Percentiles rank a stretch among this genome's conserved stretches.
Conservation (phyloP, 2,329 filamentous ascomycete genomes). For the Elsinoe fawcettii region DNA sequence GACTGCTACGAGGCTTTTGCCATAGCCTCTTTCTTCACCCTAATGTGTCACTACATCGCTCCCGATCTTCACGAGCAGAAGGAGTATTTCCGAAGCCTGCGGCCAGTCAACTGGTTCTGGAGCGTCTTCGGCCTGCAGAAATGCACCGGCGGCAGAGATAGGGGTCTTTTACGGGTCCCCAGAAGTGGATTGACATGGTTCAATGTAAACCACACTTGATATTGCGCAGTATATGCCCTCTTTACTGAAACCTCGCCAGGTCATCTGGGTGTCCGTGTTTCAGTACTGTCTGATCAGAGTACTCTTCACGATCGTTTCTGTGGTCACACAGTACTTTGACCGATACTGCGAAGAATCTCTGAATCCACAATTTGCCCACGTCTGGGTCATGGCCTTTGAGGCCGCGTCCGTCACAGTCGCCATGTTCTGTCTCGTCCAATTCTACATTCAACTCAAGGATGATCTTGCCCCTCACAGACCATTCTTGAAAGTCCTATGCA, state of each 20-base stretch:
- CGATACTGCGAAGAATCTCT: conserved; percentile 73
- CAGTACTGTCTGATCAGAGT: conserved; percentile 81
- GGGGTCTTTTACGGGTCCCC: conserved; percentile 64
- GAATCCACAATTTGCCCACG: conserved; percentile 69
- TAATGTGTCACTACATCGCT: conserved; percentile 73
- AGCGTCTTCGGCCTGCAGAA: conserved; percentile 63
- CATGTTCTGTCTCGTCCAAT: conserved; percentile 84
- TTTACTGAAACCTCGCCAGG: conserved; percentile 31
- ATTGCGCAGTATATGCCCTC: neutral
- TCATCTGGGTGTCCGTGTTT: conserved; percentile 74
- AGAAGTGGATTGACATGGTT: conserved; percentile 82
- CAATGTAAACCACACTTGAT: conserved; percentile 47
- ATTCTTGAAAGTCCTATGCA: conserved; percentile 73
- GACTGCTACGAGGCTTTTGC: conserved; percentile 88
- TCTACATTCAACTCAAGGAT: conserved; percentile 67
- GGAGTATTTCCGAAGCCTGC: conserved; percentile 64
- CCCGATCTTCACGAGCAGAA: conserved; percentile 74
- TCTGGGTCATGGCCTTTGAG: conserved; percentile 73
- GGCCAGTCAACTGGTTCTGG: conserved; percentile 65
- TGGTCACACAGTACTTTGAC: conserved; percentile 60
- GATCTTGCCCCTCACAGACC: conserved; percentile 62
- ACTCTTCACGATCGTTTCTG: conserved; percentile 69
- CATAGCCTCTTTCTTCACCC: conserved; percentile 76
- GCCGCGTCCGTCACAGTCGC: conserved; percentile 66
- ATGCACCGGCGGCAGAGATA: conserved; percentile 59